These are phyloP conservation scores for Mycena olivaceomarginata DNA, from an alignment of 768 basidiomycete genomes.

Conservation along the genomic window DNA sequence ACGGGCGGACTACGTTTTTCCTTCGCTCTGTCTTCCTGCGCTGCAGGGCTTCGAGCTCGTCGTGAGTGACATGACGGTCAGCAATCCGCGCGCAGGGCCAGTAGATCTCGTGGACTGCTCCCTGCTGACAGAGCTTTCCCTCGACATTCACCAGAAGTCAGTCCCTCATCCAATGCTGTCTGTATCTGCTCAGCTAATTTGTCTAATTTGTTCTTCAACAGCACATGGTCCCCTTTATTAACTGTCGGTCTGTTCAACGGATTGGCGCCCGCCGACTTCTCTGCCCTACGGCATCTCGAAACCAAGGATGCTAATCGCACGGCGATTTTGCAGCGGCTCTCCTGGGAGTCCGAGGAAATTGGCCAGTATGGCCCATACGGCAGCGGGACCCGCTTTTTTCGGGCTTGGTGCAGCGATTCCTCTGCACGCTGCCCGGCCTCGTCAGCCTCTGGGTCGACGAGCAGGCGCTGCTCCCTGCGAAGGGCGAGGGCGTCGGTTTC, in stretches of 20 bases:
- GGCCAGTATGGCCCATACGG: not conserved
- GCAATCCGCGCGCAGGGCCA: conserved; percentile 29
- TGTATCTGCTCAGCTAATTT: not conserved
- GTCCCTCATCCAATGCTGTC: not conserved
- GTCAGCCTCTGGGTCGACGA: conserved; percentile 48
- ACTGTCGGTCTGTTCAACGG: conserved; percentile 36
- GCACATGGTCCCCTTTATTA: not conserved
- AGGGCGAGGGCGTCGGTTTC: not conserved
- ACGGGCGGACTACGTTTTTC: conserved; percentile 35
- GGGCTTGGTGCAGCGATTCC: conserved; percentile 43
- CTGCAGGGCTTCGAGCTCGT: conserved; percentile 43
- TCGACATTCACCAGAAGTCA: conserved; percentile 44
- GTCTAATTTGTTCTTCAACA: not conserved
- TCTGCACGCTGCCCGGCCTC: conserved; percentile 39
- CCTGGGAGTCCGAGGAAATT: conserved; percentile 25
- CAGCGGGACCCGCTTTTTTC: conserved; percentile 31
- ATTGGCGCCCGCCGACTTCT: conserved; percentile 29
- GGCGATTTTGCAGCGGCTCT: conserved; percentile 2
- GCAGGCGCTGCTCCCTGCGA: conserved; percentile 22
- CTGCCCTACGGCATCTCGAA: conserved; percentile 40
- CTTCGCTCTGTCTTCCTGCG: conserved; percentile 43
- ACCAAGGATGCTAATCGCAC: conserved; percentile 36
- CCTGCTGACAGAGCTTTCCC: conserved; percentile 33
- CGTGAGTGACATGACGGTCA: conserved; percentile 43
- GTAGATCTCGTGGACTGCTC: conserved; percentile 44